Conservation (phyloP, 1,284 basidiomycete genomes). For the Golubevia sp. region DNA sequence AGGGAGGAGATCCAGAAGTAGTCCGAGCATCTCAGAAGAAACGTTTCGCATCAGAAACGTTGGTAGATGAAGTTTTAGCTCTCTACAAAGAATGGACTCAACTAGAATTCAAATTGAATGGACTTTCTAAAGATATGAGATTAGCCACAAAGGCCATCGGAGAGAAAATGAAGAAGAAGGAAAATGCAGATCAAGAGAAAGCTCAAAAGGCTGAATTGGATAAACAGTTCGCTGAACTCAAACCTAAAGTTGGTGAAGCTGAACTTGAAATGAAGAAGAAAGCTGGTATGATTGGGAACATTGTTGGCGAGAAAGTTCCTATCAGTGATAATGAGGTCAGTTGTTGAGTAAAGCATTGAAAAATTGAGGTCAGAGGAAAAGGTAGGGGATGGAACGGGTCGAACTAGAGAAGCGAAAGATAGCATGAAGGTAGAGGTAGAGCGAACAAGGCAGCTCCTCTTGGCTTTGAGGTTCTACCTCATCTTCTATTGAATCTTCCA, state of each 20-base stretch:
- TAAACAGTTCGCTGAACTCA: constrained; percentile 41
- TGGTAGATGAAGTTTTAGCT: constrained; percentile 90
- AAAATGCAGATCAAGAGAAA: constrained; percentile 84
- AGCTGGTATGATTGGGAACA: constrained; percentile 54
- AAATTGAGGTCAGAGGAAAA: no score
- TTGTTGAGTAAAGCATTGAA: no score
- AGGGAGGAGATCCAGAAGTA: constrained; percentile 87
- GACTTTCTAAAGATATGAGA: constrained; percentile 48
- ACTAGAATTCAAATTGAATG: constrained; percentile 49
- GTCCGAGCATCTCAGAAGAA: constrained; percentile 92
- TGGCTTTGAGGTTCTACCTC: no score
- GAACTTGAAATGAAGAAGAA: constrained; percentile 50
- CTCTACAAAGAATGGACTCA: constrained; percentile 87
- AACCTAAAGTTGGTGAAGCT: constrained; percentile 41
- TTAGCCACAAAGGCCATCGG: constrained; percentile 54
- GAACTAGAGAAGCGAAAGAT: not conserved
- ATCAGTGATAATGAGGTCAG: constrained; percentile 48
- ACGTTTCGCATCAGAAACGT: constrained; percentile 81
- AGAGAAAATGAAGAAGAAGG: constrained; percentile 67
- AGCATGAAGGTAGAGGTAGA: not conserved
- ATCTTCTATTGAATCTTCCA: no score
- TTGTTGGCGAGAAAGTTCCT: constrained; percentile 56
- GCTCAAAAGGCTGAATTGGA: constrained; percentile 70
- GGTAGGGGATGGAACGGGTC: not conserved
- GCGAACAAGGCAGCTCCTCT: no score